Conservation (phyloP, 371 early-diverging fungal genomes). For the Haplosporangium sp. region DNA sequence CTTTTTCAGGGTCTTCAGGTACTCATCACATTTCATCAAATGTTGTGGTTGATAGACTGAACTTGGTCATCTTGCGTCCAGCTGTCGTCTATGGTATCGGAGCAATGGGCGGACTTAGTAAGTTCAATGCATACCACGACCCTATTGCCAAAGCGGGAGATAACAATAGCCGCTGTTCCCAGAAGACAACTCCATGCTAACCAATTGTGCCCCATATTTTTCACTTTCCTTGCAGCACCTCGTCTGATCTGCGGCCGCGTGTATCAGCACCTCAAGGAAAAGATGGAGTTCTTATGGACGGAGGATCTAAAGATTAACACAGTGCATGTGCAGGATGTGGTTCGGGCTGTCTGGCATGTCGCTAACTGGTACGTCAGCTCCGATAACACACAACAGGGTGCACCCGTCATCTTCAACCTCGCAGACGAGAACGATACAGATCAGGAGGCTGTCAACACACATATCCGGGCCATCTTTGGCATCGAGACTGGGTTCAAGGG, state of each 20-base stretch:
- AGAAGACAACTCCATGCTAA: not conserved
- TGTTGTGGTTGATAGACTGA: slow-evolving; percentile 60
- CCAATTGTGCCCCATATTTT: not conserved
- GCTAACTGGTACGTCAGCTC: slow-evolving; percentile 67
- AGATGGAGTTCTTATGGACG: slow-evolving; percentile 94
- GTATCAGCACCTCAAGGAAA: slow-evolving; percentile 82
- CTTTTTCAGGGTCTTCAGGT: not conserved
- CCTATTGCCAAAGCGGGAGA: not conserved
- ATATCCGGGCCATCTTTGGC: slow-evolving; percentile 78
- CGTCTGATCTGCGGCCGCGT: slow-evolving; percentile 92
- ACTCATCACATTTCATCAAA: slow-evolving; percentile 2
- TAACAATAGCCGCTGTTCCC: not conserved
- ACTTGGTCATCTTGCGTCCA: slow-evolving; percentile 87
- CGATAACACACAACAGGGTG: slow-evolving; percentile 45
- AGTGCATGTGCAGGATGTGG: slow-evolving; percentile 92
- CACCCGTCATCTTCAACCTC: slow-evolving; percentile 74
- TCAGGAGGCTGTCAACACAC: slow-evolving; percentile 81
- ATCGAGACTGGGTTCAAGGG: slow-evolving; percentile 90
- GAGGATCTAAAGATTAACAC: slow-evolving; percentile 91
- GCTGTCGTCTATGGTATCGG: slow-evolving; percentile 91
- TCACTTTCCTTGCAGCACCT: slow-evolving; percentile 69
- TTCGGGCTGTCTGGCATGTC: slow-evolving; percentile 79
- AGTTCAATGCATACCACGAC: slow-evolving; percentile 25
- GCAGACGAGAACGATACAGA: slow-evolving; percentile 87
- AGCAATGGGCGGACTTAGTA: slow-evolving; percentile 82